Evolutionary conservation across 495 filamentous ascomycete genomes (phyloP), one percentile per base, ranked within the genome.

Genomic region (Halenospora varia): DNA sequence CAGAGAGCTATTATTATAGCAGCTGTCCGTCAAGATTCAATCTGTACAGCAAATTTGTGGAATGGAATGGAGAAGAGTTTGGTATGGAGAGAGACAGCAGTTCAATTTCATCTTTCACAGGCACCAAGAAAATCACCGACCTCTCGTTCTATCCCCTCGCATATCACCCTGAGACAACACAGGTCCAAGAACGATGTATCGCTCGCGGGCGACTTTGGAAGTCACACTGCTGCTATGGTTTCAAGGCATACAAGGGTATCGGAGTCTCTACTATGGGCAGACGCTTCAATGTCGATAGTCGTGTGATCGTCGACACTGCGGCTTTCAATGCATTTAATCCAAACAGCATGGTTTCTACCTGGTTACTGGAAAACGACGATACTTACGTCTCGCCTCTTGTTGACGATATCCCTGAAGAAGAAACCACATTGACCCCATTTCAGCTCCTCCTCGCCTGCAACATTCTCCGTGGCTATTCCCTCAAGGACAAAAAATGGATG

Each of bases 201-300:
- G 84, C 89, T 59, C 87, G 92, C 2, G 90, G 91, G 42, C 89
- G 86, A 73, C 86, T 86, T 57, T 96, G 94, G 65, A 84, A 92
- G 1, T 66, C 76, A 0, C 72, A 94, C 39, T 75, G 82, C 47
- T 89, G 91, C 15, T 89, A 90, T 79, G 86, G 92, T 64, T 95
- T 93, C 72, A 88, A 87, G 23, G 19, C 9, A 8, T 50, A 50
- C 47, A 23, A 22, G 18, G 18, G 47, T 22, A 22, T 50, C 17
- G 47, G 47, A 3, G 19, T 25, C 10, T 50, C 19, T 6, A 19
- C 17, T 10, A 50, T 23, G 9, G 11, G 9, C 13, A 23, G 10
- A 3, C 23, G 19, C 22, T 23, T 24, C 47, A 24, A 10, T 23
- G 19, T 50, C 47, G 23, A 50, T 17, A 50, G 18, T 24, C 84